phyloP scores from a whole-genome alignment of 1,284 basidiomycete species.

The Leccinum subfulvum region DNA sequence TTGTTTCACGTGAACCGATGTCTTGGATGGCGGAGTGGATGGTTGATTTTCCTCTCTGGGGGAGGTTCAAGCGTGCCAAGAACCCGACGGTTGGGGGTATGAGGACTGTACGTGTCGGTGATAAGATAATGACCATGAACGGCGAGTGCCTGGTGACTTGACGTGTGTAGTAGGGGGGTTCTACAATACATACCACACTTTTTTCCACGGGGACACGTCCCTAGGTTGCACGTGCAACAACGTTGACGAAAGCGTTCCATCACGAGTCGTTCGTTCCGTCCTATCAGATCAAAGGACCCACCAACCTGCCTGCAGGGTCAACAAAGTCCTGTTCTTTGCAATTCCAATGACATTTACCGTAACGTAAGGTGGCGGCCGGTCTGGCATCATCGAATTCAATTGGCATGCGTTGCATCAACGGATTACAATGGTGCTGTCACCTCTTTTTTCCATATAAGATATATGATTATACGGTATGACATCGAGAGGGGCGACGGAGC shows the following conservation, averaged over 20 bases:
- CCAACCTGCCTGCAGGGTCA: neutral
- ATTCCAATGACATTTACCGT: neutral
- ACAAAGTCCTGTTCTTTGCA: conserved; percentile 12
- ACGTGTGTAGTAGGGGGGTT: neutral
- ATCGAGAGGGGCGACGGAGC: neutral
- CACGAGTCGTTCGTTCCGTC: neutral
- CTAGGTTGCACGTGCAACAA: conserved; percentile 7
- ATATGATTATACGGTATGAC: neutral
- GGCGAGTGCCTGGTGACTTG: conserved; percentile 1
- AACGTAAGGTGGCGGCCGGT: neutral
- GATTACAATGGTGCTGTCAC: neutral
- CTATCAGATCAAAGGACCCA: neutral
- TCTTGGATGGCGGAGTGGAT: neutral
- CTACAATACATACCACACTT: neutral
- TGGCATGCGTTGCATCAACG: neutral
- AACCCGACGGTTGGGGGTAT: neutral
- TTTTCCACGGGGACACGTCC: conserved; percentile 23
- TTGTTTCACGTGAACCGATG: neutral
- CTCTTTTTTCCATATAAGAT: neutral
- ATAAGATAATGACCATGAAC: neutral
- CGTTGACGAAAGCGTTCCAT: neutral
- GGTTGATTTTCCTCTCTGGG: neutral
- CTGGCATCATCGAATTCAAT: neutral
- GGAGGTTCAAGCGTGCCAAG: neutral
- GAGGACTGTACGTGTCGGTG: neutral